Evolutionary conservation across 179 eudicot species (phyloP).

Genomic region (Monotropa hypopitys): DNA sequence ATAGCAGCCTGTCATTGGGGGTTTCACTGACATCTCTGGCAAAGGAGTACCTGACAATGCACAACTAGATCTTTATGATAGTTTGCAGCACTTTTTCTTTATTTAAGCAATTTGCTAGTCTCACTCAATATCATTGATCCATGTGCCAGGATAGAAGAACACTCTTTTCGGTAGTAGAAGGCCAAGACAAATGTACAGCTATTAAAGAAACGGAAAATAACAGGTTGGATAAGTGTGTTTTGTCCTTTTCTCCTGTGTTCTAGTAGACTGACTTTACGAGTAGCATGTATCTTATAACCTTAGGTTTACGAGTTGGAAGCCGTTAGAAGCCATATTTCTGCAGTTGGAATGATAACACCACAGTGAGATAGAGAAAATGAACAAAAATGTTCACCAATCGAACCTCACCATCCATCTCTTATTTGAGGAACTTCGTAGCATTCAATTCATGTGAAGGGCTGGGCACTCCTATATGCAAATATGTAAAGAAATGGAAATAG

Average conservation of each 20-base stretch:
- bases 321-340: conserved; percentile 1
- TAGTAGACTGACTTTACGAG: not conserved
- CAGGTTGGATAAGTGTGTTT: conserved; percentile 16
- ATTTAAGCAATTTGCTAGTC: not conserved
- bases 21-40: not conserved
- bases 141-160: conserved; percentile 31
- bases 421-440: not conserved
- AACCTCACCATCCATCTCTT: not conserved
- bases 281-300: not conserved
- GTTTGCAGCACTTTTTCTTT: conserved; percentile 3
- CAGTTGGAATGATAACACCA: not conserved
- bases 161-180: conserved; percentile 23
- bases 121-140: not conserved
- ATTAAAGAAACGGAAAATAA: conserved; percentile 17
- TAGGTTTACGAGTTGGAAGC: conserved; percentile 3
- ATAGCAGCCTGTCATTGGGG: not conserved
- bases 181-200: conserved; percentile 14
- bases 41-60: not conserved
- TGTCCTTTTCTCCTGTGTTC: conserved; percentile 9
- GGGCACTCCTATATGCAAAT: not conserved
- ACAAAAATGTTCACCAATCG: not conserved
- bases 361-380: not conserved
- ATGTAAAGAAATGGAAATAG: not conserved
- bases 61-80: conserved; percentile 1
- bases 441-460: not conserved